A percentile compares a stretch with the other conserved stretches of the same genome.
These are phyloP conservation scores for Helicocarpus griseus DNA, from an alignment of 2,329 filamentous ascomycete genomes.

Conservation along the genomic window DNA sequence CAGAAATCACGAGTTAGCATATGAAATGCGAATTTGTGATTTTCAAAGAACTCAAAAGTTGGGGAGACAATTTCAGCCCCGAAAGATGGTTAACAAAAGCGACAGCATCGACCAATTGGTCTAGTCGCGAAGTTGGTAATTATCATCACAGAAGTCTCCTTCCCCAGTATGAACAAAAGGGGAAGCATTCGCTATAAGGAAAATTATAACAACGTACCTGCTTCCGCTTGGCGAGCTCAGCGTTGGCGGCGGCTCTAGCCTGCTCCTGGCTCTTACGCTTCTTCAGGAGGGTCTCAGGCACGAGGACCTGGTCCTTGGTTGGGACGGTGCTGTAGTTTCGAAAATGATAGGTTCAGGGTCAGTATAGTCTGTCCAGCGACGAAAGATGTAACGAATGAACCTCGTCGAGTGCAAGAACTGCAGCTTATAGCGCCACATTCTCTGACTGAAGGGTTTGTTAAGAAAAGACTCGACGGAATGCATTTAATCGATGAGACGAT, in stretches of 20 bases:
- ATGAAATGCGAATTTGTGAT: constrained; percentile 6
- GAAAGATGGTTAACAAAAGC: constrained; percentile 47
- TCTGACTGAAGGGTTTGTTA: constrained; percentile 54
- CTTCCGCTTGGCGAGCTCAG: constrained; percentile 77
- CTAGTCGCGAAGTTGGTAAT: constrained; percentile 84
- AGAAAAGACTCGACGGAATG: constrained; percentile 63
- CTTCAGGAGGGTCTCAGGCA: constrained; percentile 99
- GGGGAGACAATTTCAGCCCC: constrained; percentile 59
- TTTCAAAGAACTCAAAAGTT: constrained; percentile 17
- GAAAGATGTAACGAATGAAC: constrained; percentile 54
- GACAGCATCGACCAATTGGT: constrained; percentile 88
- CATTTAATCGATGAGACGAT: constrained; percentile 65
- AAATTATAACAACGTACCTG: constrained; percentile 55
- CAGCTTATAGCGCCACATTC: constrained; percentile 83
- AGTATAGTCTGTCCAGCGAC: constrained; percentile 66
- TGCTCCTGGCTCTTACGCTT: constrained; percentile 99
- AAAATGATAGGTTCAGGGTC: constrained; percentile 30
- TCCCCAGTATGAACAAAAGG: constrained; percentile 11
- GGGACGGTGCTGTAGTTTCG: constrained; percentile 64
- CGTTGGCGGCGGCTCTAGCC: constrained; percentile 79
- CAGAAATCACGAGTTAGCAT: constrained; percentile 20
- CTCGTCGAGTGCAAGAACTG: constrained; percentile 84
- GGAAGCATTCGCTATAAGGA: constrained; percentile 3
- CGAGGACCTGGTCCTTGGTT: constrained; percentile 88
- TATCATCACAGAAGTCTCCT: constrained; percentile 65